These are phyloP conservation scores for Neurospora africana DNA, from an alignment of 495 filamentous ascomycete genomes.

Conservation along the genomic window DNA sequence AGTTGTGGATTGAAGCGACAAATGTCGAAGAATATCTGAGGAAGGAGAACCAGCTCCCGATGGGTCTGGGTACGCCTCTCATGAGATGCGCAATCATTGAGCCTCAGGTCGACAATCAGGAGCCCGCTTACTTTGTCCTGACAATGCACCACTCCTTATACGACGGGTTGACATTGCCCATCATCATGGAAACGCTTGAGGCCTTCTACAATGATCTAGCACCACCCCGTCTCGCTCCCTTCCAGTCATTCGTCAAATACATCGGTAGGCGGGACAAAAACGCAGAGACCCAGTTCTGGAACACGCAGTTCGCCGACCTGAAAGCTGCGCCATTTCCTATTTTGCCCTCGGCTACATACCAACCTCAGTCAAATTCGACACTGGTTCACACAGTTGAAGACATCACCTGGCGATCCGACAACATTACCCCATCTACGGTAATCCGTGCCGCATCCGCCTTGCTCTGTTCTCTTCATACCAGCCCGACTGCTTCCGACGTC, in stretches of 20 bases:
- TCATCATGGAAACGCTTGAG: constrained; percentile 45
- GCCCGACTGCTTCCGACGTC: constrained; percentile 19
- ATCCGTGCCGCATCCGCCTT: constrained; percentile 55
- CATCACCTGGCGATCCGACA: constrained; percentile 26
- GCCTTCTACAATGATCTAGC: constrained; percentile 20
- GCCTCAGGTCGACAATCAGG: constrained; percentile 22
- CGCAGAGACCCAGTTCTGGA: constrained; percentile 28
- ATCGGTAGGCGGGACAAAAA: constrained; percentile 22
- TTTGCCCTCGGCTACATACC: constrained; percentile 43
- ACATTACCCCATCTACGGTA: constrained; percentile 44
- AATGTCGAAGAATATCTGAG: constrained; percentile 26
- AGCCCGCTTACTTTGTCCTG: constrained; percentile 42
- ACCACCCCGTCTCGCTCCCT: constrained; percentile 34
- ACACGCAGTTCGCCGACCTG: constrained; percentile 36
- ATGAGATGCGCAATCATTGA: constrained; percentile 40
- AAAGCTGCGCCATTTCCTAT: constrained; percentile 46
- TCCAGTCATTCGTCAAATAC: constrained; percentile 35
- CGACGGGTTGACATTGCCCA: constrained; percentile 53
- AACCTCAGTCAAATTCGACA: constrained; percentile 40
- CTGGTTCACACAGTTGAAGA: constrained; percentile 33
- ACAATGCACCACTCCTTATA: constrained; percentile 61
- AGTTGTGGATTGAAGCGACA: not conserved
- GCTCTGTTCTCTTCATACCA: constrained; percentile 38
- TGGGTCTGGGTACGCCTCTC: constrained; percentile 44
- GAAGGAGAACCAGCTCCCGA: constrained; percentile 28